A percentile compares a stretch with the other conserved stretches of the same genome.
Evolutionary conservation across 2,329 filamentous ascomycete genomes (phyloP).

Genomic region (Dactylonectria estremocensis): DNA sequence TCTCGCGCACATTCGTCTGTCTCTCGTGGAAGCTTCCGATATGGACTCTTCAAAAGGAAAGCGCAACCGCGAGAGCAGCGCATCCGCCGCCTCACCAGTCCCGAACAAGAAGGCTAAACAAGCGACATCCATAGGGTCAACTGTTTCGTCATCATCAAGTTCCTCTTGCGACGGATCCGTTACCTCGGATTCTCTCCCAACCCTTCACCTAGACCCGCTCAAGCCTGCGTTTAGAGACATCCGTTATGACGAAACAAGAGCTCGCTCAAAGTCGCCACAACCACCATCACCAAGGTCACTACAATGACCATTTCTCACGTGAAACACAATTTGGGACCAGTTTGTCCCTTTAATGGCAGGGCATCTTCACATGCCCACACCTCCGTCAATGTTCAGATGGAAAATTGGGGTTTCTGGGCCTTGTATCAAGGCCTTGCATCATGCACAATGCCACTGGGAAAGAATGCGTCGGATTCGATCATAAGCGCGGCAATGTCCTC

Average conservation of each 20-base stretch:
- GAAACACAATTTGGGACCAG: neutral
- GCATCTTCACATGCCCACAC: constrained; percentile 1
- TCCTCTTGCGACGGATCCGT: constrained; percentile 36
- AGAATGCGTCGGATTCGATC: neutral
- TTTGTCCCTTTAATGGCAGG: neutral
- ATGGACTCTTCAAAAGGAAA: constrained; percentile 45
- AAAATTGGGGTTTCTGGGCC: neutral
- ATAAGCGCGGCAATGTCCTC: neutral
- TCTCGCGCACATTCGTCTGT: neutral
- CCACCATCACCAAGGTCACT: constrained; percentile 46
- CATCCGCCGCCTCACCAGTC: constrained; percentile 39
- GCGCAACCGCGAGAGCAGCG: constrained; percentile 41
- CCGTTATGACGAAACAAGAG: constrained; percentile 40
- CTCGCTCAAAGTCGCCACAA: constrained; percentile 45
- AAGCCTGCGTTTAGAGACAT: constrained; percentile 43
- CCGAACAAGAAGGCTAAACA: constrained; percentile 48
- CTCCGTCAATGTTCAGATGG: neutral
- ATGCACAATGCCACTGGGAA: neutral
- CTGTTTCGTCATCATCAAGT: constrained; percentile 41
- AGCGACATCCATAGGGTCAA: constrained; percentile 44
- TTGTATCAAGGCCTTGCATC: neutral
- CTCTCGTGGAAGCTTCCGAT: neutral
- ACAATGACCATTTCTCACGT: constrained; percentile 23
- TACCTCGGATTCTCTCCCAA: constrained; percentile 33
- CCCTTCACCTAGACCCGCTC: constrained; percentile 37